Base-by-base conservation (phyloP, 805 yeast species). In the Yarrowia hollandica region DNA sequence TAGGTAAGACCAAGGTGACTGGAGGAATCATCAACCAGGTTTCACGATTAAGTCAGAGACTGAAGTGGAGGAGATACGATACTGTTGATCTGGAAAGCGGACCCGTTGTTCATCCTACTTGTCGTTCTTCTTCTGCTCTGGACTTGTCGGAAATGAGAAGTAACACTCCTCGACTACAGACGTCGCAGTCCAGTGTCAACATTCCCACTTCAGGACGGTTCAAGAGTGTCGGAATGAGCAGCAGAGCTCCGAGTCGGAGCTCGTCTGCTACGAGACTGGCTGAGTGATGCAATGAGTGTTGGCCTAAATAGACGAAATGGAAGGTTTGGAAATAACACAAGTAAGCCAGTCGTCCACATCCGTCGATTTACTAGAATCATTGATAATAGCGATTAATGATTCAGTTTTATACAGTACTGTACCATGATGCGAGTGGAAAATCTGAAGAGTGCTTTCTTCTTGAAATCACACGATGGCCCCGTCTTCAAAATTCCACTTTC, bases 1-100 rank as follows among this genome's bases (percentile, higher is more conserved):
- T 44, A 9, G 54, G 54, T 15, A 44, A 44, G 12, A 44, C 54
- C 10, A 44, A 44, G 16, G 54, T 44, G 10, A 44, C 54, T 0
- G 54, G 54, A 5, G 54, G 54, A 2, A 28, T 44, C 10, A 28
- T 44, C 19, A 44, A 44, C n/a, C 54, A 44, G 37, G 12, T 30
- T 15, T 30, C 35, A 2, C n/a, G 54, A 2, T 18, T 44, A 10
- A n/a, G 18, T 2, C 35, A 44, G 28, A 14, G 35, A 4, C 19
- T 44, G 6, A 4, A 37, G 7, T 44, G 54, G 54, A 28, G 25
- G 14, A 44, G 30, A 15, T 21, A 12, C 10, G 54, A 44, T 11
- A 19, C 22, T 10, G 37, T 21, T 11, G 54, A 44, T 44, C 37
- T 44, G 2, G 54, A 44, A n/a, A 30, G 54, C 21, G 54, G 54